Percentiles rank a stretch among this genome's conserved stretches.
These are phyloP conservation scores for Ichthyophonus hoferi DNA, from an alignment of 208 protist species.

Conservation along the genomic window DNA sequence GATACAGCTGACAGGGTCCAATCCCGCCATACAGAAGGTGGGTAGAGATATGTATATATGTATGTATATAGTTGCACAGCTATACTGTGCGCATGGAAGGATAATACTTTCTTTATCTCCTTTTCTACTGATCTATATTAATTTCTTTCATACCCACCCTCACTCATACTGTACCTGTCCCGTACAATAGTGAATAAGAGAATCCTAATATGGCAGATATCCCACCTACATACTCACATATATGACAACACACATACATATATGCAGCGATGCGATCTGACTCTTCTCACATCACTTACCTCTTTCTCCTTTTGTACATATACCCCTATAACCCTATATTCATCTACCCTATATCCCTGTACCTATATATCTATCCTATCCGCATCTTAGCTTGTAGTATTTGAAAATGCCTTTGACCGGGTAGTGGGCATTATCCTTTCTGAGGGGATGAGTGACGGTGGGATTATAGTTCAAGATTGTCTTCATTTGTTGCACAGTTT, in stretches of 20 bases:
- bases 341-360: not conserved
- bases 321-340: not conserved
- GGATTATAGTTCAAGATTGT: constrained; percentile 48
- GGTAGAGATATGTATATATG: not conserved
- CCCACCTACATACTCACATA: not conserved
- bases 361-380: not conserved
- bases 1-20: constrained; percentile 38
- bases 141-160: no score
- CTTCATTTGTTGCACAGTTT: constrained; percentile 43
- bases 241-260: not conserved
- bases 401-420: constrained; percentile 51
- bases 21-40: constrained; percentile 43
- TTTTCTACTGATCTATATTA: no score
- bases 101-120: no score
- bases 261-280: not conserved
- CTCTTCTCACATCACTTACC: not conserved
- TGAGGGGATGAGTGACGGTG: constrained; percentile 45
- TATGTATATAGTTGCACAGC: not conserved
- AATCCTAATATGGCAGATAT: no score
- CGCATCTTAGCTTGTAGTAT: constrained; percentile 36
- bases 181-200: no score
- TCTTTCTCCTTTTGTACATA: not conserved
- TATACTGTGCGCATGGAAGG: no score
- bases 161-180: no score
- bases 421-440: constrained; percentile 32